phyloP scores from a whole-genome alignment of 345 rosid genomes.

The Populus euphratica region DNA sequence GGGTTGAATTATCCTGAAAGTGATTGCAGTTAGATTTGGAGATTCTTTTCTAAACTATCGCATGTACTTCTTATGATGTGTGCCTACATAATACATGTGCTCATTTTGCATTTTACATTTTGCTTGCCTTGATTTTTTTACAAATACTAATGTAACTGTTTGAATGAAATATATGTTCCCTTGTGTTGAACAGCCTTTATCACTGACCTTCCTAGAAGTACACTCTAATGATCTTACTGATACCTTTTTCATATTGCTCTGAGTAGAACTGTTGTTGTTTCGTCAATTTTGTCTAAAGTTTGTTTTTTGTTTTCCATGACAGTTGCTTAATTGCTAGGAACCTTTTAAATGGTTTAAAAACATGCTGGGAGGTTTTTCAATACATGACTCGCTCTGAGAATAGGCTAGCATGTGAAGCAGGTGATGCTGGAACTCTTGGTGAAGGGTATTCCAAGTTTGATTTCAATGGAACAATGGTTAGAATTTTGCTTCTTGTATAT shows the following conservation, averaged over 20 bases:
- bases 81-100: background rate
- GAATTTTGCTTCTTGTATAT: slow-evolving; percentile 15
- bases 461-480: slow-evolving; percentile 67
- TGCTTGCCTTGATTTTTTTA: background rate
- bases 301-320: slow-evolving; percentile 24
- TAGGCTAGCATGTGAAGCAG: slow-evolving; percentile 54
- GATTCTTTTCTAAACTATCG: background rate
- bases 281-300: slow-evolving; percentile 11
- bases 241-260: background rate
- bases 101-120: background rate
- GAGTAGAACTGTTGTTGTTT: background rate
- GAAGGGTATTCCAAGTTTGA: slow-evolving; percentile 87
- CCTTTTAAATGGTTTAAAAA: slow-evolving; percentile 83
- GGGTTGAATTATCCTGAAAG: background rate
- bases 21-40: background rate
- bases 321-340: slow-evolving; percentile 95
- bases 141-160: background rate
- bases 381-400: slow-evolving; percentile 72
- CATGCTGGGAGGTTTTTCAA: slow-evolving; percentile 86
- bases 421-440: slow-evolving; percentile 58
- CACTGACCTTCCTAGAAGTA: background rate
- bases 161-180: background rate
- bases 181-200: background rate
- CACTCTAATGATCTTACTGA: background rate
- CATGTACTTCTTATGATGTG: background rate